These are phyloP conservation scores for Spathaspora sp. DNA, from an alignment of 805 yeast genomes.

Conservation along the genomic window DNA sequence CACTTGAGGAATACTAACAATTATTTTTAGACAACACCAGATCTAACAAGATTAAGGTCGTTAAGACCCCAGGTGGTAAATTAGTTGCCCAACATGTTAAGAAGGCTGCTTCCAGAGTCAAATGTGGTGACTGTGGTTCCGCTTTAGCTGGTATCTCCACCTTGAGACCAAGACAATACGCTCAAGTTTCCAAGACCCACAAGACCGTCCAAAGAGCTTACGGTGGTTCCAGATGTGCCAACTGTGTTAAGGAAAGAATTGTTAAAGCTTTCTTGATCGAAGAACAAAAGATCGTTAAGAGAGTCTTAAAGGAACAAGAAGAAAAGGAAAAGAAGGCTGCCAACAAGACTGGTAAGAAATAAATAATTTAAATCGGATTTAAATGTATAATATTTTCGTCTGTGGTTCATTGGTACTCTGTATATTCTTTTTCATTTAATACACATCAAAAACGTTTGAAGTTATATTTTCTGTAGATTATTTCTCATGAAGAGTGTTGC, in stretches of 20 bases:
- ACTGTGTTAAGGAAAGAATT: conserved; percentile 98
- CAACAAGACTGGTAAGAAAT: conserved; percentile 30
- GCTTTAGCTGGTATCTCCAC: conserved; percentile 86
- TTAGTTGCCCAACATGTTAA: conserved; percentile 96
- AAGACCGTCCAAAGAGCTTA: conserved; percentile 99
- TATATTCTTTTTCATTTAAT: conserved; percentile 3
- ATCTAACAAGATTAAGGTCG: conserved; percentile 99
- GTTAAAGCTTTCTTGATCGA: conserved; percentile 99
- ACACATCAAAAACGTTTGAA: background rate
- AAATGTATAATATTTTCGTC: conserved; percentile 5
- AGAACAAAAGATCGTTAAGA: conserved; percentile 99
- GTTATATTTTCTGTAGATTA: conserved; percentile 1
- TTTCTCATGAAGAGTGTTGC: conserved; percentile 2
- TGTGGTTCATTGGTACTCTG: conserved; percentile 6
- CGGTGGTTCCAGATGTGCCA: conserved; percentile 99
- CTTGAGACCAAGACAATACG: conserved; percentile 98
- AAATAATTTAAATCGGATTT: conserved; percentile 11
- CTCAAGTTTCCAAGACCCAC: conserved; percentile 89
- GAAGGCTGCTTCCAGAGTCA: conserved; percentile 84
- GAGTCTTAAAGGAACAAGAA: conserved; percentile 95
- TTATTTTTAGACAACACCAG: conserved; percentile 85
- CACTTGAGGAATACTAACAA: conserved; percentile 26
- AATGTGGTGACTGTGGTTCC: conserved; percentile 84
- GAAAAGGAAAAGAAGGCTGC: conserved; percentile 70
- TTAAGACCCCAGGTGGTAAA: conserved; percentile 99